Conservation (phyloP, 345 rosid species). For the Pseudoturritis turrita region DNA sequence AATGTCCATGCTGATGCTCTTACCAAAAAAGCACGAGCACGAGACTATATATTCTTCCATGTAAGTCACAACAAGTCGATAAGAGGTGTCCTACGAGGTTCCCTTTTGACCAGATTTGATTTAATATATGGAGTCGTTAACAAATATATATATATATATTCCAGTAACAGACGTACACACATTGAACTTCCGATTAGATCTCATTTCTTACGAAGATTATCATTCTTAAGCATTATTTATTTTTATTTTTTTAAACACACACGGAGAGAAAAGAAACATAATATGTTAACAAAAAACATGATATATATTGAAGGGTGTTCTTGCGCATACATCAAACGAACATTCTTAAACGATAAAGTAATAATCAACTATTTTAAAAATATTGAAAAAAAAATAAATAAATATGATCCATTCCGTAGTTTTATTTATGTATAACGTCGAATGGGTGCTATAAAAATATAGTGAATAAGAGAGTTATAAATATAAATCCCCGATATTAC, state of each 20-base stretch:
- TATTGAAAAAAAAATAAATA: background rate
- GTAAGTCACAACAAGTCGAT: no score
- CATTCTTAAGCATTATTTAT: background rate
- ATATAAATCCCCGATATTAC: no score
- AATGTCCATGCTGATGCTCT: no score
- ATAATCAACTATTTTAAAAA: background rate
- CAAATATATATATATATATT: no score
- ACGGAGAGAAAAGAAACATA: no score
- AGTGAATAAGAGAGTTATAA: background rate
- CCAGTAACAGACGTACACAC: background rate
- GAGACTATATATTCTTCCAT: no score
- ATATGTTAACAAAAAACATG: background rate
- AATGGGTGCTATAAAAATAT: background rate
- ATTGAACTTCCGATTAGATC: background rate
- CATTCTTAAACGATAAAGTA: background rate
- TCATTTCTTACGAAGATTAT: background rate
- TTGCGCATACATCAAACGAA: background rate
- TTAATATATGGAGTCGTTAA: no score
- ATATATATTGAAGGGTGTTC: background rate
- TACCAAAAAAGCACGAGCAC: no score
- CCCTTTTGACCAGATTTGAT: no score
- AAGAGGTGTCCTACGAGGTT: no score
- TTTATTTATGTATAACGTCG: background rate
- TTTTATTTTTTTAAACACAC: no score
- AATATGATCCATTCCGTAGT: background rate